Percentiles rank a stretch among this genome's conserved stretches.
phyloP scores from a whole-genome alignment of 345 rosid species.

The Euphorbia tirucalli region DNA sequence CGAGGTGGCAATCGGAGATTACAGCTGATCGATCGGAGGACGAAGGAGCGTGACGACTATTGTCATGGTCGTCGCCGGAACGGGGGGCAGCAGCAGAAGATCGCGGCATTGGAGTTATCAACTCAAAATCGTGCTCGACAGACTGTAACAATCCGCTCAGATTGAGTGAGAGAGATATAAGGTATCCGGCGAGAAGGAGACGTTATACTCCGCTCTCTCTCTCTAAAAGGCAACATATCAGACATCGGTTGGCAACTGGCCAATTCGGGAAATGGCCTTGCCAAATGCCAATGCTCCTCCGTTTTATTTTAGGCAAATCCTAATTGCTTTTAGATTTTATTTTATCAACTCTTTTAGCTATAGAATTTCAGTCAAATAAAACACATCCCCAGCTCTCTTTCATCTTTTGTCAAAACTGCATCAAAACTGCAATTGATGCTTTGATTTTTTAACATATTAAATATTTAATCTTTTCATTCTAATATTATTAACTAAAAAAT shows the following conservation, averaged over 20 bases:
- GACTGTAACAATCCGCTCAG: background rate
- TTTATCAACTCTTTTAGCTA: too few species aligned
- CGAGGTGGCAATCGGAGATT: slow-evolving; percentile 14
- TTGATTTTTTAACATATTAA: too few species aligned
- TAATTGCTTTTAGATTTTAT: too few species aligned
- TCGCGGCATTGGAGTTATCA: slow-evolving; percentile 22
- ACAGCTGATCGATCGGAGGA: slow-evolving; percentile 1
- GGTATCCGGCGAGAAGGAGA: background rate
- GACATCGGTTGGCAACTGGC: background rate
- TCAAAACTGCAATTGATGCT: too few species aligned
- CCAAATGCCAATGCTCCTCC: too few species aligned
- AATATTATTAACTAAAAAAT: too few species aligned
- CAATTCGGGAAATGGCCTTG: background rate
- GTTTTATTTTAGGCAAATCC: too few species aligned
- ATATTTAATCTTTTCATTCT: too few species aligned
- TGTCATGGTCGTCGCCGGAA: slow-evolving; percentile 11
- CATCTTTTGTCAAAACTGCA: too few species aligned
- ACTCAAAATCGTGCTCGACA: background rate
- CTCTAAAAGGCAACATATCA: background rate
- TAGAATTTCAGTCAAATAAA: too few species aligned
- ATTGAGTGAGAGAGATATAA: background rate
- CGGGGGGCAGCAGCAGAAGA: slow-evolving; percentile 15
- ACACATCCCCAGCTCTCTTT: too few species aligned
- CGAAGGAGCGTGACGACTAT: background rate
- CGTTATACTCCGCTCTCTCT: background rate